These are phyloP conservation scores for Jackrogersella multiformis DNA, from an alignment of 495 filamentous ascomycete genomes.

Conservation along the genomic window DNA sequence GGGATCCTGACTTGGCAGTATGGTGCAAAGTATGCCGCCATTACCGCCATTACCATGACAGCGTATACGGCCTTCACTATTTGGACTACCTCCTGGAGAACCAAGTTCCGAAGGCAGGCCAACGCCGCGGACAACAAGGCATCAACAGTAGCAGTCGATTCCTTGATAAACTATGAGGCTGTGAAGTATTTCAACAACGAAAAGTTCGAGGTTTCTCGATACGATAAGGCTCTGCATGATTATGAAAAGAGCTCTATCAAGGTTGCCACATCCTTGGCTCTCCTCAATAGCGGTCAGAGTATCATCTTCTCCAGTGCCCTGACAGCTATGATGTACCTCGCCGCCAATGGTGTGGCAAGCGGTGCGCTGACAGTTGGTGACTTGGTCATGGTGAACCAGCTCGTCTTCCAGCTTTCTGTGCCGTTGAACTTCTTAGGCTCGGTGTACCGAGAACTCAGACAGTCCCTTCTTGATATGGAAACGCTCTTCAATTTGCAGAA, in stretches of 20 bases:
- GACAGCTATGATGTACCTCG: conserved; percentile 98
- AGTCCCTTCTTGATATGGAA: conserved; percentile 97
- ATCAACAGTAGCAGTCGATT: conserved; percentile 94
- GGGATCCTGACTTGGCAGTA: conserved; percentile 95
- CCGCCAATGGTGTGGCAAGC: conserved; percentile 83
- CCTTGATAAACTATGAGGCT: conserved; percentile 97
- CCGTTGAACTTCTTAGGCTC: conserved; percentile 96
- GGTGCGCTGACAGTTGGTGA: conserved; percentile 92
- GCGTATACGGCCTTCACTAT: conserved; percentile 96
- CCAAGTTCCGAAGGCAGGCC: conserved; percentile 91
- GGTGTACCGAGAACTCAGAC: conserved; percentile 93
- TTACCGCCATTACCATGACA: conserved; percentile 90
- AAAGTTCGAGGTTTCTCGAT: conserved; percentile 87
- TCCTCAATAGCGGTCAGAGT: conserved; percentile 97
- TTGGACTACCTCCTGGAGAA: conserved; percentile 93
- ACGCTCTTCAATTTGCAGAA: conserved; percentile 99
- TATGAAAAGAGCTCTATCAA: conserved; percentile 98
- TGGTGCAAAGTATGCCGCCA: conserved; percentile 87
- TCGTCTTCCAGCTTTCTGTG: conserved; percentile 96
- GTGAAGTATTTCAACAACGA: conserved; percentile 99
- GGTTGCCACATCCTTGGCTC: conserved; percentile 88
- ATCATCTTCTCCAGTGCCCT: conserved; percentile 95
- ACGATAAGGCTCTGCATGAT: conserved; percentile 82
- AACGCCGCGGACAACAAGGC: conserved; percentile 97
- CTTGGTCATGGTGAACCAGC: conserved; percentile 97